Conservation (phyloP, 768 basidiomycete genomes). For the Sporobolomyces pararoseus region DNA sequence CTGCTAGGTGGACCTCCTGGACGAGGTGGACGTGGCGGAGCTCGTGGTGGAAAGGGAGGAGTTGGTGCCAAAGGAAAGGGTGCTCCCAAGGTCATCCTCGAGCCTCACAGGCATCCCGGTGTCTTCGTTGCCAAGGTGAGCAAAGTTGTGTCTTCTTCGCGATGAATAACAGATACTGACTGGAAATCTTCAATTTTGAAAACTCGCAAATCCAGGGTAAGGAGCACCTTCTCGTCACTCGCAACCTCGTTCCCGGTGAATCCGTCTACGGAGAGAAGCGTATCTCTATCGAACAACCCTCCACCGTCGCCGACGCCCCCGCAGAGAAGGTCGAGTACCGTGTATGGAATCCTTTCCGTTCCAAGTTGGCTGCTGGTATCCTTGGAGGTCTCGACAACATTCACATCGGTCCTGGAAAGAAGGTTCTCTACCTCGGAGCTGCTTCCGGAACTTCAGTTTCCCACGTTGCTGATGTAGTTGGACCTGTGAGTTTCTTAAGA, state of each 20-base stretch:
- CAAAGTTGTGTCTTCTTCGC: background rate
- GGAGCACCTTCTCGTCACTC: conserved; percentile 93
- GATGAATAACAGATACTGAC: background rate
- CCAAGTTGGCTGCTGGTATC: conserved; percentile 93
- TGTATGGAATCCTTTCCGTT: conserved; percentile 99
- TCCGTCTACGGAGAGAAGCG: conserved; percentile 98
- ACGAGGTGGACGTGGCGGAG: conserved; percentile 49
- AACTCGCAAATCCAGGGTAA: conserved; percentile 67
- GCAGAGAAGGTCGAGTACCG: conserved; percentile 88
- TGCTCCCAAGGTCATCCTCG: conserved; percentile 82
- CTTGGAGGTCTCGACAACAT: conserved; percentile 91
- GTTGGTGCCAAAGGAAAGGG: conserved; percentile 67
- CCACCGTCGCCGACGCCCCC: conserved; percentile 45
- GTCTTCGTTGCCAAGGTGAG: conserved; percentile 75
- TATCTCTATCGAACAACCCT: conserved; percentile 71
- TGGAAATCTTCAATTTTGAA: background rate
- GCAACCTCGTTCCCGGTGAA: conserved; percentile 95
- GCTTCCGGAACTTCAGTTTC: conserved; percentile 96
- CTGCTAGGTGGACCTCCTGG: conserved; percentile 44
- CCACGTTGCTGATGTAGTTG: conserved; percentile 98
- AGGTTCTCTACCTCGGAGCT: conserved; percentile 95
- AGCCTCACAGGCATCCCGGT: conserved; percentile 90
- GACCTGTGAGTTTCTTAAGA: conserved; percentile 64
- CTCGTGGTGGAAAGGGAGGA: conserved; percentile 60
- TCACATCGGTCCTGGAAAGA: conserved; percentile 85